Evolutionary conservation across 1,139 yeast species (phyloP).

Genomic region (Saccharomyces hybrid): DNA sequence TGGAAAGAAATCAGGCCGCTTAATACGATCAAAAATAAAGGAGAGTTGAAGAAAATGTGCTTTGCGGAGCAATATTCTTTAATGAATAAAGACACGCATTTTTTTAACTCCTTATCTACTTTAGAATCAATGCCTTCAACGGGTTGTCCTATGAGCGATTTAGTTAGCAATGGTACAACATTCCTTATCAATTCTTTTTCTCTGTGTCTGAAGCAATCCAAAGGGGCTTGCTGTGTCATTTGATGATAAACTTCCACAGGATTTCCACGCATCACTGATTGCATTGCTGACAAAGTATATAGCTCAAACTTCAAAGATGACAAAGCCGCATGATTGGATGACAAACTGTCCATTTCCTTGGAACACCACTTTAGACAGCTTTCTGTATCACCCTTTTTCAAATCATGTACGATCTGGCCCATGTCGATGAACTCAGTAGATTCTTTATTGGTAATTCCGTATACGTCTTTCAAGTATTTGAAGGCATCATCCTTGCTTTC

Average conservation of each 20-base stretch:
- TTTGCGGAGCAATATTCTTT: slow-evolving; percentile 60
- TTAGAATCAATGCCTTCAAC: slow-evolving; percentile 13
- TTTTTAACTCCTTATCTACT: slow-evolving; percentile 17
- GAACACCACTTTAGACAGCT: slow-evolving; percentile 25
- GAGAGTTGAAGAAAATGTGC: slow-evolving; percentile 63
- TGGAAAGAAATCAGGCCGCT: slow-evolving; percentile 73
- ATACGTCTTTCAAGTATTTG: slow-evolving; percentile 20
- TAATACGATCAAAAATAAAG: slow-evolving; percentile 56
- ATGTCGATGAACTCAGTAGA: slow-evolving; percentile 21
- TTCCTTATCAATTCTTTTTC: slow-evolving; percentile 9
- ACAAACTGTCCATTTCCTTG: slow-evolving; percentile 7
- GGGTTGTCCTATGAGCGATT: slow-evolving; percentile 15
- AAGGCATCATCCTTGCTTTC: slow-evolving; percentile 14
- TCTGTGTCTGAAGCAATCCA: slow-evolving; percentile 8
- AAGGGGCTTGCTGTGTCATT: slow-evolving; percentile 6
- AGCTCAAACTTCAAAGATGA: slow-evolving; percentile 19
- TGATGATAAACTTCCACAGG: slow-evolving; percentile 17
- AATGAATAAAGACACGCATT: slow-evolving; percentile 42
- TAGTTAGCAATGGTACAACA: slow-evolving; percentile 23
- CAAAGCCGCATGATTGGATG: slow-evolving; percentile 1
- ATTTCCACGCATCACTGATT: slow-evolving; percentile 17
- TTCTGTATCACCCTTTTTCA: slow-evolving; percentile 18
- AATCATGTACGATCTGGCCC: slow-evolving; percentile 25
- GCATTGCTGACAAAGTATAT: slow-evolving; percentile 20
- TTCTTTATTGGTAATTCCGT: slow-evolving; percentile 18